Percentiles rank a stretch among this genome's conserved stretches.
These are phyloP conservation scores for Echeveria elegans DNA, from an alignment of 164 flowering plant genomes.

Conservation along the genomic window DNA sequence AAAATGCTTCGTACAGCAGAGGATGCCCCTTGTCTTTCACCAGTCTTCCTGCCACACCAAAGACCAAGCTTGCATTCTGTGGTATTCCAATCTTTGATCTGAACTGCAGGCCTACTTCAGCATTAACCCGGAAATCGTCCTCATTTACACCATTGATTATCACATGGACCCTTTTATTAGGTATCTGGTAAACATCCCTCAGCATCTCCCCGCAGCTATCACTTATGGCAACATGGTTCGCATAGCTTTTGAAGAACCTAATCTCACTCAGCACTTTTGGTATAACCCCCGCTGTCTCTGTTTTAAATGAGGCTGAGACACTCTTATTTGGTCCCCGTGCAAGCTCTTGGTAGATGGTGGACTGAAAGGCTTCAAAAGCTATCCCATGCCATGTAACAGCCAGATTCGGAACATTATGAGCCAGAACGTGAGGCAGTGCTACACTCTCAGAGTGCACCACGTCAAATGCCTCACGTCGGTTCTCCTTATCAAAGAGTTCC, in stretches of 20 bases:
- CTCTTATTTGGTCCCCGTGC: conserved; percentile 13
- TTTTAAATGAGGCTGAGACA: conserved; percentile 1
- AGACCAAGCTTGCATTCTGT: conserved; percentile 44
- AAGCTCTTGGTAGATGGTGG: conserved; percentile 36
- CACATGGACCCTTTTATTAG: conserved; percentile 38
- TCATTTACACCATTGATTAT: conserved; percentile 64
- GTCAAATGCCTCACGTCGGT: conserved; percentile 24
- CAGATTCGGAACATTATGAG: conserved; percentile 27
- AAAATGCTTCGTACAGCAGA: conserved; percentile 58
- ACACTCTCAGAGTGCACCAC: conserved; percentile 49
- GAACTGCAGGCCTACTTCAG: conserved; percentile 29
- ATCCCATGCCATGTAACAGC: conserved; percentile 58
- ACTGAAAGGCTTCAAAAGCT: conserved; percentile 39
- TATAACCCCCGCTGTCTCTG: conserved; percentile 28
- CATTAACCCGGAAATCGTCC: conserved; percentile 31
- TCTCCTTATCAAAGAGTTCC: conserved; percentile 24
- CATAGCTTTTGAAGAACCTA: conserved; percentile 61
- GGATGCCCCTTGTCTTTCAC: conserved; percentile 93
- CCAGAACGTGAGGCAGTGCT: conserved; percentile 36
- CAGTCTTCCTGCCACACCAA: conserved; percentile 81
- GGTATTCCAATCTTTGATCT: conserved; percentile 49
- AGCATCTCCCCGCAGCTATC: conserved; percentile 89
- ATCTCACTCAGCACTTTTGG: conserved; percentile 33
- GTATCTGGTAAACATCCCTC: conserved; percentile 73
- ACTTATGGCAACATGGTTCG: conserved; percentile 77